Evolutionary conservation across 176 grass and related monocot genomes (phyloP).

Genomic region (Triticum monococcum): DNA sequence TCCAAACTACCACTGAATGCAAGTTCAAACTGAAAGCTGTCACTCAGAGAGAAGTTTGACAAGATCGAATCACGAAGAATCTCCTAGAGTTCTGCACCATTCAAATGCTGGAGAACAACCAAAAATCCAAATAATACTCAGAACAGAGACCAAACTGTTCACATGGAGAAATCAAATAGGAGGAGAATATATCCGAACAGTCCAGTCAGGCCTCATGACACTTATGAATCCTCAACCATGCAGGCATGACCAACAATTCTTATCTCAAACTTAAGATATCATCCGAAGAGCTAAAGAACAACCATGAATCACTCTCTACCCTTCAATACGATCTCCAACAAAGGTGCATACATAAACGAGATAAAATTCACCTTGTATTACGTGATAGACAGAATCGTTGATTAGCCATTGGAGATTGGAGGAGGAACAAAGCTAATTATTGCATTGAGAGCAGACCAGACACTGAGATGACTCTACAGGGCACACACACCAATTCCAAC

Average conservation of each 20-base stretch:
- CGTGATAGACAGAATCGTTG: not conserved
- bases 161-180: not conserved
- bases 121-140: not conserved
- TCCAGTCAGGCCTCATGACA: not conserved
- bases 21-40: not conserved
- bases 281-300: not conserved
- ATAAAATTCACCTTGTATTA: conserved; percentile 10
- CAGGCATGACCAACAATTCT: conserved; percentile 5
- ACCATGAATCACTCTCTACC: not conserved
- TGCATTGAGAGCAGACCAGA: not conserved
- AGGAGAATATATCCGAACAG: not conserved
- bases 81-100: not conserved
- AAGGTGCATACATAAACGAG: not conserved
- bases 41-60: not conserved
- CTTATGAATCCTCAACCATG: too few species aligned
- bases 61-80: not conserved
- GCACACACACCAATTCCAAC: too few species aligned
- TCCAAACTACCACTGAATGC: not conserved
- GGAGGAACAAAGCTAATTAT: not conserved
- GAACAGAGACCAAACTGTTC: not conserved
- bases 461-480: not conserved
- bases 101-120: too few species aligned
- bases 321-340: not conserved
- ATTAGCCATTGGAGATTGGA: not conserved
- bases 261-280: not conserved